Percentiles rank a stretch among this genome's conserved stretches.
Evolutionary conservation across 169 alveolate genomes (phyloP).

Genomic region (Eimeria praecox): DNA sequence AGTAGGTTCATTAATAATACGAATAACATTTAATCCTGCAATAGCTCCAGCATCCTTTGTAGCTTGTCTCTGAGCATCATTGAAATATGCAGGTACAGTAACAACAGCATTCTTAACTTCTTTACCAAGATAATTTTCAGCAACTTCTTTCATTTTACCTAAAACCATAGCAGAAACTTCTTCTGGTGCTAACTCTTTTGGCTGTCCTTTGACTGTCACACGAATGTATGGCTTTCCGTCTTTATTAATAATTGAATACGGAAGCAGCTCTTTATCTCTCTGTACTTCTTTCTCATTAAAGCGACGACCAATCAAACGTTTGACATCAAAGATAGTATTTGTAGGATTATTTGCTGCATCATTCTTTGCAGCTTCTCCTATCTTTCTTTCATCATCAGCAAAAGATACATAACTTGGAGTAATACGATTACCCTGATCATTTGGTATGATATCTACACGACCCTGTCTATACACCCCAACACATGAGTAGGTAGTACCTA

Average conservation of each 20-base stretch:
- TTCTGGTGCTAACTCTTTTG: constrained; percentile 98
- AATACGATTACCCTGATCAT: constrained; percentile 97
- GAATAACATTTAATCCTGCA: constrained; percentile 98
- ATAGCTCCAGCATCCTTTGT: constrained; percentile 99
- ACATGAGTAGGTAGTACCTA: constrained; percentile 99
- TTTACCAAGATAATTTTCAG: constrained; percentile 98
- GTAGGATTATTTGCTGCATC: constrained; percentile 98
- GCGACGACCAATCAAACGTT: constrained; percentile 99
- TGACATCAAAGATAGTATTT: constrained; percentile 98
- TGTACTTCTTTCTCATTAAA: constrained; percentile 97
- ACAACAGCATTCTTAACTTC: constrained; percentile 93
- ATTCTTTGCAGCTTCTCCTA: constrained; percentile 99
- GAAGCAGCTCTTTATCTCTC: constrained; percentile 97
- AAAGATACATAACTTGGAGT: constrained; percentile 99
- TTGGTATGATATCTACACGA: constrained; percentile 98
- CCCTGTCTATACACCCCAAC: constrained; percentile 99
- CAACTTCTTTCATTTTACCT: constrained; percentile 98
- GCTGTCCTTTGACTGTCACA: constrained; percentile 95
- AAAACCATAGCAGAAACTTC: constrained; percentile 99
- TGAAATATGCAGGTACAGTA: constrained; percentile 97
- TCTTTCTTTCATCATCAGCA: constrained; percentile 96
- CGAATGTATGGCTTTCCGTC: constrained; percentile 97
- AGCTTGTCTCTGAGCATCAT: constrained; percentile 99
- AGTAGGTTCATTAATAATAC: constrained; percentile 99
- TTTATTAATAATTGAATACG: constrained; percentile 97